Percentiles rank a stretch among this genome's conserved stretches.
Conservation (phyloP, 768 basidiomycete genomes). For the Lyophyllum shimeji region DNA sequence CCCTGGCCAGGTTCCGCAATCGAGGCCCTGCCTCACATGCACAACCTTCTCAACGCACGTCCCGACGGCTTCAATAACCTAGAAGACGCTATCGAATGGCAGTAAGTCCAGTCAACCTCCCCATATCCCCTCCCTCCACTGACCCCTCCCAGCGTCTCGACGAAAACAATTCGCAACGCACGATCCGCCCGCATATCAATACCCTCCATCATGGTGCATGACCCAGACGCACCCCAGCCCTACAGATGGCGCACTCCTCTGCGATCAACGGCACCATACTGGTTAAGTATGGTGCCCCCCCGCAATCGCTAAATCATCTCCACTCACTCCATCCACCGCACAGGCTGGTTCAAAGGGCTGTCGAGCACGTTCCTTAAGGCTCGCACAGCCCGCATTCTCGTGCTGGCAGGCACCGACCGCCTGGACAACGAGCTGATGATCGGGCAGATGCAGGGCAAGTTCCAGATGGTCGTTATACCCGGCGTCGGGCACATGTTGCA, state of each 20-base stretch:
- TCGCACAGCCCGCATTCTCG: slow-evolving; percentile 80
- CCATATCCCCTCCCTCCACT: slow-evolving; percentile 2
- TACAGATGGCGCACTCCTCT: slow-evolving; percentile 87
- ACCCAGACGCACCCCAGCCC: slow-evolving; percentile 35
- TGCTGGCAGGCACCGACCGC: slow-evolving; percentile 91
- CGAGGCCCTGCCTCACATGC: slow-evolving; percentile 93
- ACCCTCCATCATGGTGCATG: slow-evolving; percentile 67
- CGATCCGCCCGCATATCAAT: slow-evolving; percentile 88
- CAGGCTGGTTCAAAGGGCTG: slow-evolving; percentile 92
- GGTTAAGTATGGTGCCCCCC: slow-evolving; percentile 86
- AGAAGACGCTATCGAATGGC: slow-evolving; percentile 93
- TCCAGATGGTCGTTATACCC: slow-evolving; percentile 86
- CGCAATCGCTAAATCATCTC: no score
- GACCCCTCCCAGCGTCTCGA: slow-evolving; percentile 55
- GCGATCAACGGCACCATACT: slow-evolving; percentile 82
- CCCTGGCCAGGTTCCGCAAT: slow-evolving; percentile 74
- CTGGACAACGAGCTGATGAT: slow-evolving; percentile 95
- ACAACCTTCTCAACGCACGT: slow-evolving; percentile 77
- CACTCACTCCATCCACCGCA: no score
- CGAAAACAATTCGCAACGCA: slow-evolving; percentile 79
- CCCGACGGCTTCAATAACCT: slow-evolving; percentile 83
- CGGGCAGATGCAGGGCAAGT: slow-evolving; percentile 95
- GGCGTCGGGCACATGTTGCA: slow-evolving; percentile 94
- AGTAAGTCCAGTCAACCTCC: slow-evolving; percentile 56
- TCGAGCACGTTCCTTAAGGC: slow-evolving; percentile 77